A percentile compares a stretch with the other conserved stretches of the same genome.
Conservation (phyloP, 1,284 basidiomycete genomes). For the Rhodofomes roseus region DNA sequence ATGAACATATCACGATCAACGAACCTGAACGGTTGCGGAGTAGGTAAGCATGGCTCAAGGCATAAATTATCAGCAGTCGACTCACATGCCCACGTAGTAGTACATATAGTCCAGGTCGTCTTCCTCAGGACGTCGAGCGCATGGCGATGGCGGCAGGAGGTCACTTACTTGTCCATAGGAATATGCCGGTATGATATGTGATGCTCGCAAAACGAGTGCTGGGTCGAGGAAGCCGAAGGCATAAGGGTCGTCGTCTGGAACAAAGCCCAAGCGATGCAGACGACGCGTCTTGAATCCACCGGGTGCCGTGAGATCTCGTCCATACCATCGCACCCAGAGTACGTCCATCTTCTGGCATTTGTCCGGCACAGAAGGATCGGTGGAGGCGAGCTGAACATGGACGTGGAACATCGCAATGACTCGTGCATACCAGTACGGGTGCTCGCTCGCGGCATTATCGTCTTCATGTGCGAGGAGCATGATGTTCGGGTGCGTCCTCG, state of each 20-base stretch:
- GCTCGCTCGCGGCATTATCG: not conserved
- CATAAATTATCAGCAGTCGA: too few relatives aligned
- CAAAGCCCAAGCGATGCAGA: constrained; percentile 32
- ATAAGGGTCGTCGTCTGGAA: constrained; percentile 15
- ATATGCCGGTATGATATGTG: constrained; percentile 37
- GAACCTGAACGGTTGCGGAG: not conserved
- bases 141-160: not conserved
- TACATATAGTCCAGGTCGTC: constrained; percentile 13
- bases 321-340: constrained; percentile 36
- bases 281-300: constrained; percentile 15
- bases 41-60: too few relatives aligned
- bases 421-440: constrained; percentile 21
- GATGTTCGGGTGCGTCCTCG: constrained; percentile 21
- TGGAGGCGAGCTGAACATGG: constrained; percentile 8
- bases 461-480: constrained; percentile 30
- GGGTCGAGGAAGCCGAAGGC: constrained; percentile 42
- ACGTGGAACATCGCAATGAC: constrained; percentile 22
- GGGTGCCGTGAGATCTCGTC: constrained; percentile 14
- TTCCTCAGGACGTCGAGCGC: not conserved
- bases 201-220: constrained; percentile 26
- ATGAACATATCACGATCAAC: constrained; percentile 1
- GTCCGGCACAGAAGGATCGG: not conserved
- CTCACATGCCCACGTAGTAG: constrained; percentile 23
- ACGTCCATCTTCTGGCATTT: constrained; percentile 24
- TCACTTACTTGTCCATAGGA: not conserved